Base-by-base conservation (phyloP, 306 rosid species). In the Styphnolobium japonicum region DNA sequence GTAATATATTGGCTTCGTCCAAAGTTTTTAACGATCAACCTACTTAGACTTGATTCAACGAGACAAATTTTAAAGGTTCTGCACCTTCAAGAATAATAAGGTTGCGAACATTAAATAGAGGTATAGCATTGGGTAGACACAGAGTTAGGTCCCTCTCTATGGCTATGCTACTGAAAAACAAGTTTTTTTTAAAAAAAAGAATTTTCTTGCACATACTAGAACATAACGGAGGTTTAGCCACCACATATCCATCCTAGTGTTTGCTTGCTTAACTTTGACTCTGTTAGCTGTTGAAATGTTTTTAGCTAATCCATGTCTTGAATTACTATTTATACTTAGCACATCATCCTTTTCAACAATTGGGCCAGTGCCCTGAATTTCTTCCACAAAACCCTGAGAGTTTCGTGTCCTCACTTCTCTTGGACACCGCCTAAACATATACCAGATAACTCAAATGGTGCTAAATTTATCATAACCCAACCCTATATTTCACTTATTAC, bases 201-300 rank as follows among this genome's bases (percentile, higher is more conserved):
- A 18, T 18, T 37, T 16, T 42, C 37, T 14, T 36, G 60, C 11
- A 87, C 97, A 25, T 85, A 95, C 98, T n/a, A 92, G 87, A 87
- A 91, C 97, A 80, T 86, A 90, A 78, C 87, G 92, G 76, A 95
- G 97, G 18, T 84, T 85, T 85, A 51, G 78, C 98, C 97, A 92
- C 97, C 97, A 91, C 36, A 66, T 60, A 86, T 82, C 92, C 49
- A 79, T 81, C 56, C 48, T 83, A 23, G 61, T 33, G 18, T 84
- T 82, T 68, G 86, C 76, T 82, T 72, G 85, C 75, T 84, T 84
- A 63, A 40, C 78, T 64, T 77, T 33, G 66, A 63, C 67, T 33
- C 76, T 77, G 51, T 52, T 63, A 51, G 79, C 87, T 25, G 63
- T 61, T 34, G 76, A 58, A 21, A 23, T 69, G 3, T 81, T 80